These are phyloP conservation scores for Auricularia sp. DNA, from an alignment of 768 basidiomycete species.

Conservation along the genomic window DNA sequence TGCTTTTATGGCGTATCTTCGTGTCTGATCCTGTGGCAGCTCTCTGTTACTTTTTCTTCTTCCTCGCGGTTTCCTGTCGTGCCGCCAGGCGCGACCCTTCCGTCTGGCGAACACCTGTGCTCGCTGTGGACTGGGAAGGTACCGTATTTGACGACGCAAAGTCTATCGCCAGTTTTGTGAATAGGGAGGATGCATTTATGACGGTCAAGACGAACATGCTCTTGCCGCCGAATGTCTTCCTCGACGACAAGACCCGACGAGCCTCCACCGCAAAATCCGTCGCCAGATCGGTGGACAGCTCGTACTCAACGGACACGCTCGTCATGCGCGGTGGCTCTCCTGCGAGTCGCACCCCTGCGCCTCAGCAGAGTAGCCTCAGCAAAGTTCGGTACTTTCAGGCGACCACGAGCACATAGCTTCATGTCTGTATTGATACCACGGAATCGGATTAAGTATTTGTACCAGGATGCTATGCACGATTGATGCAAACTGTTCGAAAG, in stretches of 20 bases:
- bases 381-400: neutral
- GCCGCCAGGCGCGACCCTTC: neutral
- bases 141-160: neutral
- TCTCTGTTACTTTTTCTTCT: neutral
- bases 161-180: neutral
- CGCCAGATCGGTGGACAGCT: neutral
- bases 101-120: neutral
- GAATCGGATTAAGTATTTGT: too few relatives aligned
- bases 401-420: neutral
- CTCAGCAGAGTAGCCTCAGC: slow-evolving; percentile 15
- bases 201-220: neutral
- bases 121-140: neutral
- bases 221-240: neutral
- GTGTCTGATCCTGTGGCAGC: neutral
- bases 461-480: neutral
- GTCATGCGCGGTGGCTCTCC: neutral
- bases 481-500: neutral
- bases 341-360: neutral
- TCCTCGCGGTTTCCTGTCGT: neutral
- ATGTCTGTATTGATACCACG: too few relatives aligned
- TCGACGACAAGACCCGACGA: neutral
- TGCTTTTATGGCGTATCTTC: neutral
- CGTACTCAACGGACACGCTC: neutral
- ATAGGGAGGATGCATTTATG: neutral
- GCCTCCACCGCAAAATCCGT: neutral